Evolutionary conservation across 208 protist genomes (phyloP), one percentile per base, ranked within the genome.

Genomic region (Angomonas deanei): DNA sequence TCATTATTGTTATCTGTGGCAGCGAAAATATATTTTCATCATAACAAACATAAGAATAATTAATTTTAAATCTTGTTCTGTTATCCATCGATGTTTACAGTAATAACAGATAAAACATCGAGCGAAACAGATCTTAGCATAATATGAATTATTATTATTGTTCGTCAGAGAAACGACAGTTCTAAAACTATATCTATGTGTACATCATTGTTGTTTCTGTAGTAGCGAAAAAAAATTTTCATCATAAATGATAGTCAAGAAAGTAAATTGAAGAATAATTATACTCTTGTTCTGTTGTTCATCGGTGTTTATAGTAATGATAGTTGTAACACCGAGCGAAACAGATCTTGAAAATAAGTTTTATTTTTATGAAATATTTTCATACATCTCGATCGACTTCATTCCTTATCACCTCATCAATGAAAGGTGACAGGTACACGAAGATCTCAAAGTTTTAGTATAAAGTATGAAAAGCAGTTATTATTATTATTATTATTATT

Each of bases 1-100:
- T 8, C 15, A 28, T 53, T 53, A 53, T 53, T 53, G 19, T 53
- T 53, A 53, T 53, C n/a, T n/a, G n/a, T n/a, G n/a, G n/a, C n/a
- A n/a, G n/a, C n/a, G n/a, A n/a, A n/a, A n/a, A n/a, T n/a, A n/a
- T n/a, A n/a, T n/a, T n/a, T n/a, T n/a, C n/a, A n/a, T n/a, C 11
- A 42, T 42, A 42, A 42, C 15, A n/a, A 15, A 42, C 15, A 42
- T 42, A 42, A n/a, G 15, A n/a, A 15, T n/a, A 42, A n/a, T 42
- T 8, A 42, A 42, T 42, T 42, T 42, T 42, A 8, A 42, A n/a
- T n/a, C n/a, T n/a, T n/a, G n/a, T n/a, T n/a, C n/a, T 53, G 47
- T 26, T 53, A 42, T 42, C 36, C 36, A 42, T 42, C 8, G n/a
- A n/a, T 15, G 36, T n/a, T n/a, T n/a, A n/a, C n/a, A n/a, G n/a